phyloP scores from a whole-genome alignment of 441 rosid species.

The Sinapis alba region DNA sequence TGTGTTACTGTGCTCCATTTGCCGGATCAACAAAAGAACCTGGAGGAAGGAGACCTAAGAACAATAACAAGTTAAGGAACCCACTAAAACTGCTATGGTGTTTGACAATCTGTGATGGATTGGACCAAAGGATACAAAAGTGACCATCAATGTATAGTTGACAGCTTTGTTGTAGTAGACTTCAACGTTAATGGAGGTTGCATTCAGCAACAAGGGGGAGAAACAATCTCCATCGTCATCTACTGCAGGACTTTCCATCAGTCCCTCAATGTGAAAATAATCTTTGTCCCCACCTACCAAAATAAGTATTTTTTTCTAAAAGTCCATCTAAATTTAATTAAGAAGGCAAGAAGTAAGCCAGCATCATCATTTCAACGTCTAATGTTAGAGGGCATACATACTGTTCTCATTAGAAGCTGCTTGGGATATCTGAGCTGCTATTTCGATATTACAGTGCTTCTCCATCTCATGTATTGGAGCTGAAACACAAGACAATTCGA shows the following conservation, averaged over 20 bases:
- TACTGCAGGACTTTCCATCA: constrained; percentile 93
- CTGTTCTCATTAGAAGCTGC: constrained; percentile 52
- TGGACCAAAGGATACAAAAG: constrained; percentile 88
- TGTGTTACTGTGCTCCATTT: constrained; percentile 98
- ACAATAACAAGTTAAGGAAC: constrained; percentile 60
- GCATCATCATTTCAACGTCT: constrained; percentile 5
- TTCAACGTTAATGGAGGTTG: constrained; percentile 91
- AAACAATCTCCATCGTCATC: constrained; percentile 96
- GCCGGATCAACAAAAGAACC: constrained; percentile 91
- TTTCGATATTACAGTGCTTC: constrained; percentile 95
- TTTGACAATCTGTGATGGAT: background rate
- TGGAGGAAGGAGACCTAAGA: constrained; percentile 89
- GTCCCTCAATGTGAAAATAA: constrained; percentile 81
- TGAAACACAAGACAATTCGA: constrained; percentile 43
- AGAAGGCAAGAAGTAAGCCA: constrained; percentile 1
- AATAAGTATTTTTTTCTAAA: constrained; percentile 6
- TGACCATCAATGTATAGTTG: constrained; percentile 97
- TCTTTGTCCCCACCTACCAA: constrained; percentile 73
- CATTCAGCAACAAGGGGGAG: constrained; percentile 82
- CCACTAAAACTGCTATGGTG: constrained; percentile 20
- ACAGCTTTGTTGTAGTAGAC: constrained; percentile 98
- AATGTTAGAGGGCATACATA: constrained; percentile 38
- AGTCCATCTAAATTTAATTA: background rate
- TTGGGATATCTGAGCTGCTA: constrained; percentile 85
- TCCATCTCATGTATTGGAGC: constrained; percentile 94